These are phyloP conservation scores for Russula sp. DNA, from an alignment of 768 basidiomycete species.

Conservation along the genomic window DNA sequence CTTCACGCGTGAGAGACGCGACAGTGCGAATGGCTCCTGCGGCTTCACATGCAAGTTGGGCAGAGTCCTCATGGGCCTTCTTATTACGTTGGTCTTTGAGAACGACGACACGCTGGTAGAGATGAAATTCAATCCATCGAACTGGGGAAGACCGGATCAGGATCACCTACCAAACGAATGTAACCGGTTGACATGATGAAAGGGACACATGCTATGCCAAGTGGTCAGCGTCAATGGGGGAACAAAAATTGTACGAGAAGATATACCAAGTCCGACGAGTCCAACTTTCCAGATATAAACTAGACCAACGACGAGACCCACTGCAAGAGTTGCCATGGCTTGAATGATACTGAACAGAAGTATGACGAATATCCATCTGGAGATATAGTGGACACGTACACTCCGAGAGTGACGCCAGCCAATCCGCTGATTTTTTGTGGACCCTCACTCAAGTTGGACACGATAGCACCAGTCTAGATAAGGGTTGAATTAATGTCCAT, in stretches of 20 bases:
- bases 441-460: constrained; percentile 68
- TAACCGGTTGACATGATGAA: constrained; percentile 66
- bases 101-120: constrained; percentile 66
- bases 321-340: constrained; percentile 53
- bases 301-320: constrained; percentile 69
- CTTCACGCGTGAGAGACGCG: constrained; percentile 78
- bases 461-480: constrained; percentile 65
- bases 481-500: constrained; percentile 15
- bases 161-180: constrained; percentile 59
- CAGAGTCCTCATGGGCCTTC: constrained; percentile 66
- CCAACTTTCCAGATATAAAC: constrained; percentile 67
- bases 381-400: constrained; percentile 36
- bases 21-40: constrained; percentile 87
- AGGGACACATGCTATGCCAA: constrained; percentile 52
- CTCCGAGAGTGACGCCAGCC: constrained; percentile 78
- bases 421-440: constrained; percentile 83
- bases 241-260: not conserved
- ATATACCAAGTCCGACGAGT: constrained; percentile 71
- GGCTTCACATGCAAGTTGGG: constrained; percentile 87
- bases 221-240: not conserved
- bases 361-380: not conserved
- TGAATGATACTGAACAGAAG: constrained; percentile 57
- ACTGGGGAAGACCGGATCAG: not conserved
- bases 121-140: not conserved
- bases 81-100: constrained; percentile 81